These are phyloP conservation scores for Paxillus involutus DNA, from an alignment of 768 basidiomycete species.

Conservation along the genomic window DNA sequence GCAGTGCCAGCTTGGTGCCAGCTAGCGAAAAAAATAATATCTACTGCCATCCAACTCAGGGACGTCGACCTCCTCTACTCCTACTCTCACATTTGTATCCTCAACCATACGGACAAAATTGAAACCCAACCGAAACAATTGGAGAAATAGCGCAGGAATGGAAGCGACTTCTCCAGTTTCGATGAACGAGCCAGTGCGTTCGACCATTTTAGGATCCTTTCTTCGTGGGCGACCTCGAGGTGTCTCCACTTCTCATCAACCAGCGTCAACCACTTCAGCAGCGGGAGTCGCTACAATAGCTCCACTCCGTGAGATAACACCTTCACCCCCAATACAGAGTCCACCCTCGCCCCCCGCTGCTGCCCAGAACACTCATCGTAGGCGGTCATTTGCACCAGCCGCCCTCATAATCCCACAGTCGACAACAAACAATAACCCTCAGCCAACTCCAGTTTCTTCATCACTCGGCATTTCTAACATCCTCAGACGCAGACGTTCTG, in stretches of 20 bases:
- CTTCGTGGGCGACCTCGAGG: slow-evolving; percentile 70
- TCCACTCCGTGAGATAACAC: slow-evolving; percentile 41
- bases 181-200: slow-evolving; percentile 37
- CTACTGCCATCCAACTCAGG: not conserved
- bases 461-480: slow-evolving; percentile 56
- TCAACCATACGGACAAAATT: not conserved
- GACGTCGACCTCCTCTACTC: no score
- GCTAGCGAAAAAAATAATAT: not conserved
- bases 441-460: slow-evolving; percentile 13
- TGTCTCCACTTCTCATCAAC: slow-evolving; percentile 55
- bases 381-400: slow-evolving; percentile 40
- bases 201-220: slow-evolving; percentile 70
- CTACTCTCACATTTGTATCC: not conserved
- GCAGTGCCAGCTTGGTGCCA: not conserved
- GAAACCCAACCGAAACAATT: not conserved
- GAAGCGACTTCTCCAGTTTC: slow-evolving; percentile 8
- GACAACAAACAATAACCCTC: slow-evolving; percentile 31
- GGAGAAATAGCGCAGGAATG: slow-evolving; percentile 4
- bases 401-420: slow-evolving; percentile 34
- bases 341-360: slow-evolving; percentile 33
- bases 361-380: slow-evolving; percentile 31
- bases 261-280: slow-evolving; percentile 15
- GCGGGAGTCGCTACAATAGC: slow-evolving; percentile 38
- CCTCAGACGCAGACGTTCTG: slow-evolving; percentile 66
- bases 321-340: slow-evolving; percentile 41